Conservation (phyloP, 1,139 yeast species). For the Diutina catenulata region DNA sequence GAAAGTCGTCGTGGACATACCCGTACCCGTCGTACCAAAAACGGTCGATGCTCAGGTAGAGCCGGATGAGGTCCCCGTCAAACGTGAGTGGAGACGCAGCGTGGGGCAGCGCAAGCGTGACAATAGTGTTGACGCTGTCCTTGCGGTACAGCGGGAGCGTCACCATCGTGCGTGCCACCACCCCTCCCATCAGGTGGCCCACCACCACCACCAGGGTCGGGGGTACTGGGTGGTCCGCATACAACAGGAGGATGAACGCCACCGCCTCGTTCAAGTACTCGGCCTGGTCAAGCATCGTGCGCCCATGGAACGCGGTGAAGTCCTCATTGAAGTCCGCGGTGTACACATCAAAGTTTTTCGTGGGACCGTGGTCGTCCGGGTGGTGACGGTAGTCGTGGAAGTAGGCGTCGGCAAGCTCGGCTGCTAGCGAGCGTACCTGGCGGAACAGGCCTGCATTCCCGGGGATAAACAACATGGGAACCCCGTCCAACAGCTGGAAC, state of each 20-base stretch:
- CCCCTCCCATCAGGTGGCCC: constrained; percentile 97
- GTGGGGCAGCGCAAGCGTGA: constrained; percentile 90
- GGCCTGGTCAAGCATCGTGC: constrained; percentile 88
- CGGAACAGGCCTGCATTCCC: constrained; percentile 95
- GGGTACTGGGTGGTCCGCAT: constrained; percentile 21
- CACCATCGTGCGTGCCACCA: constrained; percentile 74
- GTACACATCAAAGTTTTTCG: constrained; percentile 58
- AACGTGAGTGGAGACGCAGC: constrained; percentile 91
- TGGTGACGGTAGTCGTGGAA: constrained; percentile 17
- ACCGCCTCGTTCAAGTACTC: constrained; percentile 88
- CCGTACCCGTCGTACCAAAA: constrained; percentile 66
- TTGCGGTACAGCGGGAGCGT: constrained; percentile 66
- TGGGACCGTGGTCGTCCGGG: constrained; percentile 15
- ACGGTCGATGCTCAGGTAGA: constrained; percentile 63
- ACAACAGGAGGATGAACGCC: constrained; percentile 57
- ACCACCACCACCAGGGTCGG: constrained; percentile 71
- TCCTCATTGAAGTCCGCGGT: constrained; percentile 94
- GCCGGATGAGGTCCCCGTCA: constrained; percentile 73
- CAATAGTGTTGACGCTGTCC: constrained; percentile 67
- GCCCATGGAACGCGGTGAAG: constrained; percentile 92
- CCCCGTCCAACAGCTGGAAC: constrained; percentile 40
- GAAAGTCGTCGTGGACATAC: constrained; percentile 4
- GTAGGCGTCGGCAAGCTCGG: constrained; percentile 49
- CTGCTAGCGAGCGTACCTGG: constrained; percentile 88
- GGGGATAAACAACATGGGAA: constrained; percentile 87